phyloP scores from a whole-genome alignment of 2,329 filamentous ascomycete genomes.

The Fusarium humuli region DNA sequence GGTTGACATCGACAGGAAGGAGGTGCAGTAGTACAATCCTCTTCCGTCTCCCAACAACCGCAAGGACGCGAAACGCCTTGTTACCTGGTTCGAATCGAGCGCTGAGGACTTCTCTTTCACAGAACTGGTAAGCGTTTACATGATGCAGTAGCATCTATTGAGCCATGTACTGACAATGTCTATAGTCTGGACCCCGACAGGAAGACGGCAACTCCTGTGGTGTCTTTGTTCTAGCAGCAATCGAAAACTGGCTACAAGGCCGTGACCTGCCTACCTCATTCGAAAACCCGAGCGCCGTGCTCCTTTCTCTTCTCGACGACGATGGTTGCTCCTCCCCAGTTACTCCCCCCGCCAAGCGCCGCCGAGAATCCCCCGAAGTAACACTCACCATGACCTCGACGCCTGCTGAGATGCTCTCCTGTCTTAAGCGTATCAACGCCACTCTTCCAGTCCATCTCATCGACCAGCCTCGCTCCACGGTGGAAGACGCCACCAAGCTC shows the following conservation, averaged over 20 bases:
- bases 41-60: not conserved
- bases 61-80: not conserved
- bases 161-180: not conserved
- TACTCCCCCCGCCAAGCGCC: not conserved
- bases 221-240: not conserved
- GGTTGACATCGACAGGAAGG: not conserved
- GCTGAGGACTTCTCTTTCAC: not conserved
- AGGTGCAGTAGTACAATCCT: not conserved
- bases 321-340: not conserved
- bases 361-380: not conserved
- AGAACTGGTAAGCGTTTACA: not conserved
- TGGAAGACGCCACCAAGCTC: not conserved
- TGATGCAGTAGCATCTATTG: too few species aligned
- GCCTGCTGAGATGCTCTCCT: not conserved
- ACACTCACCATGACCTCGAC: accelerated
- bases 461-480: not conserved
- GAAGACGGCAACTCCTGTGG: not conserved
- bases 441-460: not conserved
- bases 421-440: accelerated
- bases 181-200: not conserved
- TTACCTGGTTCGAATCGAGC: not conserved
- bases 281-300: not conserved
- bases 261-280: not conserved
- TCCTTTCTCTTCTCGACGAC: not conserved
- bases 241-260: not conserved